phyloP scores from a whole-genome alignment of 1,284 basidiomycete genomes.

The Jaminaea rosea region DNA sequence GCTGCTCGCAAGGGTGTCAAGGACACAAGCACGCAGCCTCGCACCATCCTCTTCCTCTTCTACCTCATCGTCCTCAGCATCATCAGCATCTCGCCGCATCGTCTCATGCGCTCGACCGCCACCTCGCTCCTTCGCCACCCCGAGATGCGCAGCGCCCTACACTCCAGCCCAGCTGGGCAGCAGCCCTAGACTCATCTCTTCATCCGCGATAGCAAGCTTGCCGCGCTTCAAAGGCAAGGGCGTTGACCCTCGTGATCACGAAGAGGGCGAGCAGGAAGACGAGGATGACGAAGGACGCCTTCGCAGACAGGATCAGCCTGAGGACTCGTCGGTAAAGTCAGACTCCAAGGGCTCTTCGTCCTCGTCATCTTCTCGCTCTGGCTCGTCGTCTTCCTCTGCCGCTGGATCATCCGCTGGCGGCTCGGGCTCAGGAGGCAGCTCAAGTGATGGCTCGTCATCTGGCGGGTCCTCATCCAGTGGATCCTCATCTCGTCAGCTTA shows the following conservation, averaged over 20 bases:
- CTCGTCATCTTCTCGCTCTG: not conserved
- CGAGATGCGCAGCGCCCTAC: not conserved
- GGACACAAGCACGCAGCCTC: too few species aligned
- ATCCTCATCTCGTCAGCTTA: constrained; percentile 1
- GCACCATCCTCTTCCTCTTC: constrained; percentile 6
- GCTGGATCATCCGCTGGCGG: not conserved
- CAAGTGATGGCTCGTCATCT: constrained; percentile 1
- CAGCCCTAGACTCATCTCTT: constrained; percentile 8
- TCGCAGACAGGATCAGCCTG: constrained; percentile 3
- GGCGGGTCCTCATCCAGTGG: constrained; percentile 13
- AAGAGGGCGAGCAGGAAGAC: constrained; percentile 12
- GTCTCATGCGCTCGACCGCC: not conserved
- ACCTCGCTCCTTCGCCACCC: not conserved
- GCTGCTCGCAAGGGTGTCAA: too few species aligned
- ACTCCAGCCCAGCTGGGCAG: constrained; percentile 2
- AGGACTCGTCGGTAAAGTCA: constrained; percentile 3
- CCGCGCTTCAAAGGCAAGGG: constrained; percentile 22
- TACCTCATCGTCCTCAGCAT: not conserved
- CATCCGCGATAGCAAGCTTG: constrained; percentile 8
- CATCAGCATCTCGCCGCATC: not conserved
- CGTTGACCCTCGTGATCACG: constrained; percentile 11
- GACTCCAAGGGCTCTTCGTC: not conserved
- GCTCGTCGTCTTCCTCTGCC: not conserved
- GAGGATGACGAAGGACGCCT: constrained; percentile 8
- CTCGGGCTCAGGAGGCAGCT: not conserved